Evolutionary conservation across 192 early-diverging fungal species (phyloP).

Genomic region (Backusella morwellensis): DNA sequence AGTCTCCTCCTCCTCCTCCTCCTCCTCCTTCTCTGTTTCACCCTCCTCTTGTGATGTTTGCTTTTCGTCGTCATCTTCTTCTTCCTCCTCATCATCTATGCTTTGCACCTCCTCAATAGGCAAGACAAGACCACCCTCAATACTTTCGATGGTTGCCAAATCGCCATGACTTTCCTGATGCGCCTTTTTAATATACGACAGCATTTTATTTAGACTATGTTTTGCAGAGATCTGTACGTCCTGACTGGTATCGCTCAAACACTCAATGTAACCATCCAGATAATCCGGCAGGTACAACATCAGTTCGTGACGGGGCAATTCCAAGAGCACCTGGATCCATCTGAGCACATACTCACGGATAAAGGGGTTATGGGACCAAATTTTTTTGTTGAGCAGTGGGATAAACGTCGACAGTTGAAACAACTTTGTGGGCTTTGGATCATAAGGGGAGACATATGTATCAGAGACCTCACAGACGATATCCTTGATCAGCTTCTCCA

Average conservation of each 20-base stretch:
- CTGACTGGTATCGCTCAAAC: slow-evolving; percentile 84
- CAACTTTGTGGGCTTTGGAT: slow-evolving; percentile 30
- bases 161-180: background rate
- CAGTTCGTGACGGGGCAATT: slow-evolving; percentile 91
- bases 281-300: slow-evolving; percentile 91
- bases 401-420: slow-evolving; percentile 96
- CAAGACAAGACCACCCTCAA: slow-evolving; percentile 77
- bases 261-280: slow-evolving; percentile 87
- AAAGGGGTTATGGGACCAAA: slow-evolving; percentile 86
- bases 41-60: background rate
- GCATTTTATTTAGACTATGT: background rate
- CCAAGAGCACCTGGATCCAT: slow-evolving; percentile 90
- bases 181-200: slow-evolving; percentile 2
- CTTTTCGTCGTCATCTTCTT: background rate
- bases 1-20: background rate
- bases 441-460: slow-evolving; percentile 57
- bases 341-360: slow-evolving; percentile 91
- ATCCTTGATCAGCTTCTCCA: slow-evolving; percentile 95
- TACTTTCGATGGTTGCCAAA: background rate
- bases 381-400: slow-evolving; percentile 86
- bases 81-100: background rate
- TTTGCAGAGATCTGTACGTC: slow-evolving; percentile 80
- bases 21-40: background rate
- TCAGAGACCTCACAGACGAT: slow-evolving; percentile 90
- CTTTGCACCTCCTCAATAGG: slow-evolving; percentile 75